Evolutionary conservation across 164 flowering plant species (phyloP).

Genomic region (Houttuynia cordata): DNA sequence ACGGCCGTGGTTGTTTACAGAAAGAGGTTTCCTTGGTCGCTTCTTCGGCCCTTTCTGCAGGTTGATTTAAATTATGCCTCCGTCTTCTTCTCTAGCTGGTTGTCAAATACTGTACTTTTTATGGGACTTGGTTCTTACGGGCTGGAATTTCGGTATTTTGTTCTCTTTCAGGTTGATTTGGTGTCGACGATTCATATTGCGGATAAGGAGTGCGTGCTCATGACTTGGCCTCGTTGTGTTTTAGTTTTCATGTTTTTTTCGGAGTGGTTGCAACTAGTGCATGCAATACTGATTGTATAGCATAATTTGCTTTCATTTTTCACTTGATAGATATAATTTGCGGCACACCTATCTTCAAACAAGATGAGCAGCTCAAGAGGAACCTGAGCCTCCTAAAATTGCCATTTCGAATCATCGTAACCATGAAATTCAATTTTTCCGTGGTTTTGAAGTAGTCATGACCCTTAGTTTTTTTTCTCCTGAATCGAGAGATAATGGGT

Average conservation of each 20-base stretch:
- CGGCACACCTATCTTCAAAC: too few species aligned
- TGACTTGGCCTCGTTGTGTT: neutral
- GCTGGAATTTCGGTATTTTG: neutral
- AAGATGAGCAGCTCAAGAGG: too few species aligned
- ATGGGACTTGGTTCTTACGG: neutral
- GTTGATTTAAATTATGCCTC: slow-evolving; percentile 25
- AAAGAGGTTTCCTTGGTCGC: slow-evolving; percentile 81
- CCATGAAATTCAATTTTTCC: too few species aligned
- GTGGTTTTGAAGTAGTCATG: too few species aligned
- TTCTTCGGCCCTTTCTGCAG: slow-evolving; percentile 71
- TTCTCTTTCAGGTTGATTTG: slow-evolving; percentile 75
- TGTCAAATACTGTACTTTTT: neutral
- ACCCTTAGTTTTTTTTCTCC: too few species aligned
- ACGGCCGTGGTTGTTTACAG: slow-evolving; percentile 81
- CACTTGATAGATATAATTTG: too few species aligned
- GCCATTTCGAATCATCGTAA: too few species aligned
- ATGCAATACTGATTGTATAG: too few species aligned
- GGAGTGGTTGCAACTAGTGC: neutral
- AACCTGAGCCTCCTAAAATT: too few species aligned
- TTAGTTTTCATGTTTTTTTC: neutral
- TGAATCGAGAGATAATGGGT: too few species aligned
- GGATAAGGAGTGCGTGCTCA: slow-evolving; percentile 67
- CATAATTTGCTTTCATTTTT: too few species aligned
- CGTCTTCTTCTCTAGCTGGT: too few species aligned
- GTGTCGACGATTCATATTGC: slow-evolving; percentile 96